Percentiles rank a stretch among this genome's conserved stretches.
Conservation (phyloP, 305 asterid species). For the Solanum hybrid region DNA sequence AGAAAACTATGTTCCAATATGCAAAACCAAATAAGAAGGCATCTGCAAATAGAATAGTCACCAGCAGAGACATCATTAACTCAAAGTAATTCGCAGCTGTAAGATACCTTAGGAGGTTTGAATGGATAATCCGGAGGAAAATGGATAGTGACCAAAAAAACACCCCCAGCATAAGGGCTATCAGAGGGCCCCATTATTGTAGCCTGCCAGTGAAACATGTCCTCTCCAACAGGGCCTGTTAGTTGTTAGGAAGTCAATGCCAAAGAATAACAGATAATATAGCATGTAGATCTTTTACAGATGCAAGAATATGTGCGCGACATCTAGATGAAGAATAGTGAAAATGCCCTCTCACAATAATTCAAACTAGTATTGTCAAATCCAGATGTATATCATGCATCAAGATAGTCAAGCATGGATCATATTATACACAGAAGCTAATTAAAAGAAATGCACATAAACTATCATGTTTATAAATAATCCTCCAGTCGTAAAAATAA, state of each 20-base stretch:
- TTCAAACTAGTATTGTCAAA: neutral
- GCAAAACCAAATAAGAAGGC: neutral
- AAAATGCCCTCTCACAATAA: neutral
- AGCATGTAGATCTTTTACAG: neutral
- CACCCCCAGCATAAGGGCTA: constrained; percentile 65
- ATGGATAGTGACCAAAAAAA: constrained; percentile 55
- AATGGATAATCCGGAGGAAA: constrained; percentile 76
- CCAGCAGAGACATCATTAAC: neutral
- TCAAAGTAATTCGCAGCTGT: neutral
- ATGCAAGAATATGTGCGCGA: neutral
- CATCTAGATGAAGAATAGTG: neutral
- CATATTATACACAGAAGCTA: neutral
- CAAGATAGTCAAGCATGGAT: neutral
- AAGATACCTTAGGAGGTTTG: constrained; percentile 63
- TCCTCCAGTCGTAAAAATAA: neutral
- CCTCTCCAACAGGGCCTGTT: constrained; percentile 78
- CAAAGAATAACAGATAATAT: neutral
- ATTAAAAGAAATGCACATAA: neutral
- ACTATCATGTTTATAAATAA: neutral
- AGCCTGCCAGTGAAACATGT: constrained; percentile 83
- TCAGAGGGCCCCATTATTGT: constrained; percentile 73
- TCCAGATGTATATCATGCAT: neutral
- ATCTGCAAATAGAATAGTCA: neutral
- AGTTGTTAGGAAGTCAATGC: neutral
- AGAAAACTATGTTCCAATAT: neutral